These are phyloP conservation scores for Dianthus caryophyllus DNA, from an alignment of 148 eudicot species.

Conservation along the genomic window DNA sequence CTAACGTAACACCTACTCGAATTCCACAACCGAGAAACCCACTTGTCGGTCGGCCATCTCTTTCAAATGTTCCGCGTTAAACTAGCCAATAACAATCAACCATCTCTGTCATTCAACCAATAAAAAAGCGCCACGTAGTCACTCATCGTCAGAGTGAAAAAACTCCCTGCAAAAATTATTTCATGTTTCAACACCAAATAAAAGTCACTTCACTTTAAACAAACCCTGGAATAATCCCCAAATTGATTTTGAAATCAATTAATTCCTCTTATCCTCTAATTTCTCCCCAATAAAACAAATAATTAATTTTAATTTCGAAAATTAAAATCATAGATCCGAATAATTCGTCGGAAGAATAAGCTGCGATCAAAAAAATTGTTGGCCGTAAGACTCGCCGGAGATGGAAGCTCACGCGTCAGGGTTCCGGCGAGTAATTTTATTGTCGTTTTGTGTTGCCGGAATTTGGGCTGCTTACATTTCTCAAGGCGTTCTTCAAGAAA, in stretches of 20 bases:
- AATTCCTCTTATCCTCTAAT: neutral
- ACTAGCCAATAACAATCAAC: conserved; percentile 33
- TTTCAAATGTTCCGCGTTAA: conserved; percentile 20
- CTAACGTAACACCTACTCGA: too few species aligned
- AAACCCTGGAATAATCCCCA: neutral
- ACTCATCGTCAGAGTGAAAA: conserved; percentile 18
- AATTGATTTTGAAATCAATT: conserved; percentile 8
- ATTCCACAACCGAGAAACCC: too few species aligned
- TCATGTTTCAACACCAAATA: neutral
- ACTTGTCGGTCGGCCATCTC: too few species aligned
- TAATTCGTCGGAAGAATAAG: neutral
- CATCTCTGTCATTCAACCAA: conserved; percentile 23
- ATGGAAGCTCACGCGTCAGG: conserved; percentile 80
- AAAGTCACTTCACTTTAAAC: neutral
- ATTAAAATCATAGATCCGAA: neutral
- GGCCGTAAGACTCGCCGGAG: conserved; percentile 27
- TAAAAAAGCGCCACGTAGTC: conserved; percentile 29
- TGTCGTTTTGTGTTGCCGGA: conserved; percentile 81
- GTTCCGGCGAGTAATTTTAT: conserved; percentile 59
- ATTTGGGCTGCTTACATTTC: conserved; percentile 95
- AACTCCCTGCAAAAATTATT: neutral
- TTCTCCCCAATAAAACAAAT: neutral
- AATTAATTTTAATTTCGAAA: neutral
- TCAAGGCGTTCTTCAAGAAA: conserved; percentile 96
- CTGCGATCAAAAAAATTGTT: conserved; percentile 15